Percentiles rank a stretch among this genome's conserved stretches.
Evolutionary conservation across 768 basidiomycete species (phyloP).

Genomic region (Suillus subluteus): DNA sequence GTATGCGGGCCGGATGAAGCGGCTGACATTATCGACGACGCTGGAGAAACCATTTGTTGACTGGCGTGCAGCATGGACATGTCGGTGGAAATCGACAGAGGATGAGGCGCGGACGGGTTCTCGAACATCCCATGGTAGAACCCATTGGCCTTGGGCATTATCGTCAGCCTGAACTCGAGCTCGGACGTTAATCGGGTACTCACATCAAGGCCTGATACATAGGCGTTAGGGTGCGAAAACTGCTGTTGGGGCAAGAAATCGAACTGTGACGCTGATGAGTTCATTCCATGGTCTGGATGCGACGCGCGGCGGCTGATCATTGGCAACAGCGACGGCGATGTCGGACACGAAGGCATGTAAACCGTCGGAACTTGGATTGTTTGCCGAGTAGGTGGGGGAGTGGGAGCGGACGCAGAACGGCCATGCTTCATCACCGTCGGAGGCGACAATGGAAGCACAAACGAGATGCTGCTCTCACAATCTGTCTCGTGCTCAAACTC

Average conservation of each 20-base stretch:
- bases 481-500: slow-evolving; percentile 46
- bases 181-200: slow-evolving; percentile 26
- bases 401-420: slow-evolving; percentile 62
- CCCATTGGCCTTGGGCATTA: slow-evolving; percentile 45
- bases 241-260: slow-evolving; percentile 57
- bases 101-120: slow-evolving; percentile 35
- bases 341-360: slow-evolving; percentile 63
- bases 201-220: slow-evolving; percentile 41
- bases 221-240: slow-evolving; percentile 35
- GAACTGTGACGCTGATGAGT: slow-evolving; percentile 46
- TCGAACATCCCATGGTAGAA: slow-evolving; percentile 55
- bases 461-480: slow-evolving; percentile 56
- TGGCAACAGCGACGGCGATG: slow-evolving; percentile 55
- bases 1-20: slow-evolving; percentile 52
- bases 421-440: slow-evolving; percentile 44
- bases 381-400: slow-evolving; percentile 65
- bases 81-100: slow-evolving; percentile 47
- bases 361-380: slow-evolving; percentile 72
- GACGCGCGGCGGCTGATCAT: slow-evolving; percentile 67
- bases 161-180: slow-evolving; percentile 8
- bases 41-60: slow-evolving; percentile 52
- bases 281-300: slow-evolving; percentile 51
- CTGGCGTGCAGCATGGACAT: slow-evolving; percentile 42
- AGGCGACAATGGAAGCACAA: slow-evolving; percentile 43
- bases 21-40: slow-evolving; percentile 46